These are phyloP conservation scores for Phaffia tasmanica DNA, from an alignment of 768 basidiomycete genomes.

Conservation along the genomic window DNA sequence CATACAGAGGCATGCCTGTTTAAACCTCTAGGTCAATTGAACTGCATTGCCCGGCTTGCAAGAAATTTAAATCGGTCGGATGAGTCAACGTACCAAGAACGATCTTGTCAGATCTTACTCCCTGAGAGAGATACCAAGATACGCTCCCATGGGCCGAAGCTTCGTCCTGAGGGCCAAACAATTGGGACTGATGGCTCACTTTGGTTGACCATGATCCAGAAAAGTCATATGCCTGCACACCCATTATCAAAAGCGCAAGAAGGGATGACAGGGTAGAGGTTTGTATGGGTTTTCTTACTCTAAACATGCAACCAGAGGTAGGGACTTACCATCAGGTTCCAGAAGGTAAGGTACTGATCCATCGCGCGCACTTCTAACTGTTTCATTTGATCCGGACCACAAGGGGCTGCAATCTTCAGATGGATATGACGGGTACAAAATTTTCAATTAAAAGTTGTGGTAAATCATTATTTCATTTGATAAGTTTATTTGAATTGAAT, in stretches of 20 bases:
- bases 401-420: slow-evolving; percentile 57
- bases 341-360: slow-evolving; percentile 62
- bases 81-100: slow-evolving; percentile 50
- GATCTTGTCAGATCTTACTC: slow-evolving; percentile 66
- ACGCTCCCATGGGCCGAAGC: slow-evolving; percentile 58
- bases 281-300: background rate
- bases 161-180: slow-evolving; percentile 45
- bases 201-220: slow-evolving; percentile 62
- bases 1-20: slow-evolving; percentile 73
- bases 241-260: background rate
- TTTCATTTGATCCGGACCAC: slow-evolving; percentile 74
- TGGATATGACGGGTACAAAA: slow-evolving; percentile 30
- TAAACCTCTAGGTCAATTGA: background rate
- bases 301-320: background rate
- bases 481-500: slow-evolving; percentile 16
- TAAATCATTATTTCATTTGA: slow-evolving; percentile 50
- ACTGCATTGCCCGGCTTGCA: background rate
- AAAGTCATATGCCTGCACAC: slow-evolving; percentile 43
- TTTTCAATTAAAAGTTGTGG: slow-evolving; percentile 23
- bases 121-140: slow-evolving; percentile 56
- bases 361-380: slow-evolving; percentile 57
- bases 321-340: slow-evolving; percentile 78
- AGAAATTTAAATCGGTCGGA: too few relatives aligned
- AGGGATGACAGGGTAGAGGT: background rate
- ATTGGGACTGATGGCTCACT: slow-evolving; percentile 66